Base-by-base conservation (phyloP, 345 rosid genomes). In the Linum lewisii region DNA sequence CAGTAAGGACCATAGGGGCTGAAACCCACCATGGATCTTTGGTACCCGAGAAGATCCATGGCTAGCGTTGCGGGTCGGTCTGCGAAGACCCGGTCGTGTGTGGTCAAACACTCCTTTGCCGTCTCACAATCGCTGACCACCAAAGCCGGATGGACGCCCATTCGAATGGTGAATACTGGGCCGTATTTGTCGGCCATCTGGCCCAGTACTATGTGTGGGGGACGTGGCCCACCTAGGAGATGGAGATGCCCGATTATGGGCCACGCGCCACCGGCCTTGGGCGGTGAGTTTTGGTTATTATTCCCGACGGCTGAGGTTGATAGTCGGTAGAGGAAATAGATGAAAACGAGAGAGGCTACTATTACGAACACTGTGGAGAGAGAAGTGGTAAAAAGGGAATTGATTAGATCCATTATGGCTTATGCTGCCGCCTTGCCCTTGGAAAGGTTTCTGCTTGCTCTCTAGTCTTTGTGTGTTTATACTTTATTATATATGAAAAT, bases 121-220 rank as follows among this genome's bases (percentile, higher is more conserved):
- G 50, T 22, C 34, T 75, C 73, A 75, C 63, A 67, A 24, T 45
- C 52, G 54, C 63, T 78, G 3, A 70, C 76, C 0, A 77, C 67
- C 24, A 77, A 10, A 0, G 78, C 51, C 24, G 47, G 56, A 32
- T 56, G 54, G 47, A 42, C 13, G 0, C 83, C 76, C 20, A 76
- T 6, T 64, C 61, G 63, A 62, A 79, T 36, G 16, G 72, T 68
- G 64, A 79, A 79, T 24, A 75, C 60, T 2, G 69, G 64, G 18
- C 79, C 79, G 36, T 36, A 19, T 10, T 65, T 68, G 63, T 75
- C 74, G 0, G 69, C 78, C 80, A 79, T 57, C 20, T 67, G 9
- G 4, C 65, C 78, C 26, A 79, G 37, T 5, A 51, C 64, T 18
- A 58, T 29, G 36, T 75, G 78, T 1, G 76, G 38, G 0, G 75